Evolutionary conservation across 352 stramenopile species (phyloP), one percentile per base, ranked within the genome.

Genomic region (Globisporangium parvum): DNA sequence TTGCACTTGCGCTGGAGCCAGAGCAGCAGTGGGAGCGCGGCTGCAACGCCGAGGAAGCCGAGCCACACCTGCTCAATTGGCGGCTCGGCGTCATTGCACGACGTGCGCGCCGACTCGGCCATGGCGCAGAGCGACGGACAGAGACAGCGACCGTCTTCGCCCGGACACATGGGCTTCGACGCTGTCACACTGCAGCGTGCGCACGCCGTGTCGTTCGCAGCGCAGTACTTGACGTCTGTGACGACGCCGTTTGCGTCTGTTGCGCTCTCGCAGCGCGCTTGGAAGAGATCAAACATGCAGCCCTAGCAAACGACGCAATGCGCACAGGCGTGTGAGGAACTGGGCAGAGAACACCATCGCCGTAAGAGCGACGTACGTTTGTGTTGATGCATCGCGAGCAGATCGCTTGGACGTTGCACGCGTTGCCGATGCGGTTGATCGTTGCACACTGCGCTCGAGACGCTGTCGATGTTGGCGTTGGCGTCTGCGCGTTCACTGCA

Each of bases 381-480:
- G 68, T 60, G 23, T 37, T 53, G 15, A 82, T 42, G 59, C 76
- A 87, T 24, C 54, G 55, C 26, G 53, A 26, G 54, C 76, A 87
- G 52, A 77, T 71, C 20, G 49, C 31, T n/a, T 65, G 63, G 31
- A 77, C 60, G 42, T 83, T 63, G 61, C 76, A 87, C 11, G 59
- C 20, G 51, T 80, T 56, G 41, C 57, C 63, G 12, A 65, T 50
- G 42, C 28, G 57, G 51, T 71, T 77, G 57, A 73, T 59, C 6
- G 46, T 47, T 31, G 55, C 53, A 59, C 75, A 86, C 10, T 52
- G 31, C 31, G 31, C 31, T 37, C 31, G 51, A 61, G n/a, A 20
- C 45, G 33, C 37, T 33, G n/a, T 60, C 33, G 28, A 11, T 9
- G 48, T 9, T 21, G 31, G 21, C 46, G 24, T 9, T 37, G 31